A percentile compares a stretch with the other conserved stretches of the same genome.
These are phyloP conservation scores for Boletus sensibilis DNA, from an alignment of 768 basidiomycete genomes.

Conservation along the genomic window DNA sequence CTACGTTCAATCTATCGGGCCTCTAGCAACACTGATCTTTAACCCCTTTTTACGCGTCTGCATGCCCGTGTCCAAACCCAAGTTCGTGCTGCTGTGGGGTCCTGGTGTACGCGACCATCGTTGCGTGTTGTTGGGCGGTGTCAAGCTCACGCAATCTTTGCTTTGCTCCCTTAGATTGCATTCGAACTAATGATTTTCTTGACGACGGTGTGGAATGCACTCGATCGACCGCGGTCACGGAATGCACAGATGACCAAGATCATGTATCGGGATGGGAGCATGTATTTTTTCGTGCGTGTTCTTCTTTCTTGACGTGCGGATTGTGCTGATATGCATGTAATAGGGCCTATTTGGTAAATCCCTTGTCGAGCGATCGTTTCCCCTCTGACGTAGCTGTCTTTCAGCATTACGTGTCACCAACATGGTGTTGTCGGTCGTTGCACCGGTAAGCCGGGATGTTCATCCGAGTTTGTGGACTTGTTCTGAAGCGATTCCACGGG, in stretches of 20 bases:
- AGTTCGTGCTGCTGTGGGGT: slow-evolving; percentile 26
- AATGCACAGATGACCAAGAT: slow-evolving; percentile 20
- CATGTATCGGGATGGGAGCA: slow-evolving; percentile 29
- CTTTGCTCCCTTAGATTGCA: slow-evolving; percentile 16
- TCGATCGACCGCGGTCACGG: slow-evolving; percentile 25
- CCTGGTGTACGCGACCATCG: slow-evolving; percentile 24
- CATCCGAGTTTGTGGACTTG: neutral
- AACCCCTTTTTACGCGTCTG: slow-evolving; percentile 20
- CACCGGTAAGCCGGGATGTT: slow-evolving; percentile 21
- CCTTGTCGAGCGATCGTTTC: neutral
- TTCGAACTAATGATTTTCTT: slow-evolving; percentile 34
- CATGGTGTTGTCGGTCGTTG: slow-evolving; percentile 17
- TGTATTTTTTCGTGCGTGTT: slow-evolving; percentile 28
- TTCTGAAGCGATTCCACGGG: neutral
- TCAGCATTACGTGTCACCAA: slow-evolving; percentile 25
- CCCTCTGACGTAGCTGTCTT: neutral
- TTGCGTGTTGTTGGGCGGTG: neutral
- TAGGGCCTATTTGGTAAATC: slow-evolving; percentile 28
- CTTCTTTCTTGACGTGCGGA: neutral
- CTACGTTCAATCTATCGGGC: too few relatives aligned
- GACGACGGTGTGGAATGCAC: slow-evolving; percentile 29
- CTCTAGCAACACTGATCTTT: slow-evolving; percentile 18
- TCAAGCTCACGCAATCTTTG: neutral
- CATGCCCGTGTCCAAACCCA: slow-evolving; percentile 17
- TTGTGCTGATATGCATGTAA: neutral